phyloP scores from a whole-genome alignment of 257 asterid genomes.

The Ophiorrhiza pumila region DNA sequence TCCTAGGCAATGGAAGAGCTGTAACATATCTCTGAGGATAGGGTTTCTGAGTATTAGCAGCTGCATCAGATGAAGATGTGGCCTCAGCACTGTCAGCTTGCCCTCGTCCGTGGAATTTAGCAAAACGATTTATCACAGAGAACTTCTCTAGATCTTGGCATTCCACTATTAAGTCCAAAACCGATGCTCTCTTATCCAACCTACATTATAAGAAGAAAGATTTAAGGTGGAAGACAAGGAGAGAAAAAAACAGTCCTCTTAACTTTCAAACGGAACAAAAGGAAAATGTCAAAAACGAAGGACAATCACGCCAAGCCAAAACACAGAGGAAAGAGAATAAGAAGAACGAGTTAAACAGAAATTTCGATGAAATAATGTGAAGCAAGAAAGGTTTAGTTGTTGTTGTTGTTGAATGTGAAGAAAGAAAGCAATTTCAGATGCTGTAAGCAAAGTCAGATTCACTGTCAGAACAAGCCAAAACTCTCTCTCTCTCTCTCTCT shows the following conservation, averaged over 20 bases:
- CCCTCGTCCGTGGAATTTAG: conserved; percentile 78
- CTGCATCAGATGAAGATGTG: conserved; percentile 44
- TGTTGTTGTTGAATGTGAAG: too few species aligned
- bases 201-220: conserved; percentile 36
- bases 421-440: not conserved
- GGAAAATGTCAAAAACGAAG: not conserved
- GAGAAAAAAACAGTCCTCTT: not conserved
- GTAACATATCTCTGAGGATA: conserved; percentile 68
- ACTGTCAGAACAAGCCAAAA: not conserved
- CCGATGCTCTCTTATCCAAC: conserved; percentile 68
- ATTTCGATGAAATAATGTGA: not conserved
- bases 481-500: too few species aligned
- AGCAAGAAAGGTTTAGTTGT: too few species aligned
- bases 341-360: not conserved
- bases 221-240: conserved; percentile 5
- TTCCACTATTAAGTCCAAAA: conserved; percentile 66
- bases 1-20: conserved; percentile 68
- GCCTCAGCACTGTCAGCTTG: conserved; percentile 53
- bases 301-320: not conserved
- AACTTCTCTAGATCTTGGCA: conserved; percentile 84
- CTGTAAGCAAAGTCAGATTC: not conserved
- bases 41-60: conserved; percentile 39
- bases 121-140: conserved; percentile 72
- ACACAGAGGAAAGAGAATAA: not conserved
- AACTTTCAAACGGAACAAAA: not conserved